Conservation (phyloP, 2,329 filamentous ascomycete species). For the Samsoniella hepiali region DNA sequence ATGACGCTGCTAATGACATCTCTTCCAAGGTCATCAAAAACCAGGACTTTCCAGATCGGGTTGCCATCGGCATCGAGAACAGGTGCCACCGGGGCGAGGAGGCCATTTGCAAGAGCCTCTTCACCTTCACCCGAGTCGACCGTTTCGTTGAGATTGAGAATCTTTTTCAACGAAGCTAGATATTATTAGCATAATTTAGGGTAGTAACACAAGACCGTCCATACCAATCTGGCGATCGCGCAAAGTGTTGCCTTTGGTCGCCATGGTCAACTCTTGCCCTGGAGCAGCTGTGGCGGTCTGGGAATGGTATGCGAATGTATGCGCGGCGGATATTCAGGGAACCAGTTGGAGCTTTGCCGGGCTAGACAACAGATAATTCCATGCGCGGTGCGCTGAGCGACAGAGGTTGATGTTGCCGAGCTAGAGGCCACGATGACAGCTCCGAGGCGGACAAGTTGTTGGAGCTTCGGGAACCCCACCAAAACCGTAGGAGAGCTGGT, state of each 20-base stretch:
- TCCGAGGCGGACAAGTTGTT: conserved; percentile 10
- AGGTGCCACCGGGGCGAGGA: conserved; percentile 67
- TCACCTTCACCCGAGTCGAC: conserved; percentile 56
- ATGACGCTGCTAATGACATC: conserved; percentile 97
- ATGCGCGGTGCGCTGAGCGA: conserved; percentile 13
- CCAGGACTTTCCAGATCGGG: conserved; percentile 95
- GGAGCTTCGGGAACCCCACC: conserved; percentile 18
- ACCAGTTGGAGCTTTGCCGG: not conserved
- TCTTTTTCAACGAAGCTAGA: conserved; percentile 85
- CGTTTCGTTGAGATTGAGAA: conserved; percentile 89
- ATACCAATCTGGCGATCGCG: conserved; percentile 51
- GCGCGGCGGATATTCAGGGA: not conserved
- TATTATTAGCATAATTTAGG: conserved; percentile 10
- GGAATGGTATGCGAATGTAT: not conserved
- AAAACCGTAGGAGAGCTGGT: not conserved
- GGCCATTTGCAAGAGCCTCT: conserved; percentile 61
- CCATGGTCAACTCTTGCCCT: conserved; percentile 34
- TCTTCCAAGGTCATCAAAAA: conserved; percentile 87
- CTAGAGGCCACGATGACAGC: conserved; percentile 19
- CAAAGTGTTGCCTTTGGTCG: conserved; percentile 44
- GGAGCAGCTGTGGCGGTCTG: not conserved
- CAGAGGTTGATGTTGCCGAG: conserved; percentile 7
- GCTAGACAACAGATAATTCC: not conserved
- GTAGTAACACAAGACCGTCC: not conserved
- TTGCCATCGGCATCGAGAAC: conserved; percentile 84